Percentiles rank a stretch among this genome's conserved stretches.
Evolutionary conservation across 352 stramenopile genomes (phyloP).

Genomic region (Globisporangium alternatum): DNA sequence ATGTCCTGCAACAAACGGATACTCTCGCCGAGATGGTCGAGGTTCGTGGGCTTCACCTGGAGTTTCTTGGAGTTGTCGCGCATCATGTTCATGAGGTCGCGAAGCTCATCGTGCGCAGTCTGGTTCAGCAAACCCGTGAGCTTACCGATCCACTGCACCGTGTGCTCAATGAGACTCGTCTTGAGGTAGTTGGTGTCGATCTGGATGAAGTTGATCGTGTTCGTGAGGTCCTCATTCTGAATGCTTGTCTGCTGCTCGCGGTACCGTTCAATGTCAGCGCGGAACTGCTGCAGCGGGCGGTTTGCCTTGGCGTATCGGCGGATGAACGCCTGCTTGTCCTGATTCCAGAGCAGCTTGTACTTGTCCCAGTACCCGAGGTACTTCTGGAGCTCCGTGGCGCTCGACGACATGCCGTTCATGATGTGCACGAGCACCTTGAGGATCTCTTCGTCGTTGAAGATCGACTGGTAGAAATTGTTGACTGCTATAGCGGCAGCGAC

Average conservation of each 20-base stretch:
- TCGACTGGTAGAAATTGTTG: constrained; percentile 91
- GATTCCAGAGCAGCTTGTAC: constrained; percentile 92
- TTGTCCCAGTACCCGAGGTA: constrained; percentile 96
- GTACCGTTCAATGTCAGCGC: constrained; percentile 91
- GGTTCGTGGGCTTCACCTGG: constrained; percentile 75
- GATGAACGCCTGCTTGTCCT: constrained; percentile 95
- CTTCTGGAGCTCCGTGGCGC: constrained; percentile 92
- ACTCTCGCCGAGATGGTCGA: constrained; percentile 91
- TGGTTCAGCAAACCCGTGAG: constrained; percentile 91
- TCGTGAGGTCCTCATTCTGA: constrained; percentile 89
- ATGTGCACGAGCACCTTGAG: constrained; percentile 94
- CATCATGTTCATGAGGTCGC: constrained; percentile 87
- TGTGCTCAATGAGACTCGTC: constrained; percentile 88
- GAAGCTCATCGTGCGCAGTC: constrained; percentile 86
- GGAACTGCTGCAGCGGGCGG: constrained; percentile 89
- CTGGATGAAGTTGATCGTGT: constrained; percentile 95
- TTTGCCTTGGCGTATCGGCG: constrained; percentile 95
- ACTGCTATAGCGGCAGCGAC: constrained; percentile 1
- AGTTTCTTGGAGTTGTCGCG: constrained; percentile 86
- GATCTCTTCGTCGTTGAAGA: constrained; percentile 95
- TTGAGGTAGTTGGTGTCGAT: constrained; percentile 94
- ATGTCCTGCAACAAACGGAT: constrained; percentile 89
- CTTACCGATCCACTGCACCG: constrained; percentile 92
- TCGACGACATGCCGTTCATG: constrained; percentile 95
- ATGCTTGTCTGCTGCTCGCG: constrained; percentile 90